Evolutionary conservation across 2,329 filamentous ascomycete genomes (phyloP), one percentile per base, ranked within the genome.

Genomic region (Taxawa tesnikishii): DNA sequence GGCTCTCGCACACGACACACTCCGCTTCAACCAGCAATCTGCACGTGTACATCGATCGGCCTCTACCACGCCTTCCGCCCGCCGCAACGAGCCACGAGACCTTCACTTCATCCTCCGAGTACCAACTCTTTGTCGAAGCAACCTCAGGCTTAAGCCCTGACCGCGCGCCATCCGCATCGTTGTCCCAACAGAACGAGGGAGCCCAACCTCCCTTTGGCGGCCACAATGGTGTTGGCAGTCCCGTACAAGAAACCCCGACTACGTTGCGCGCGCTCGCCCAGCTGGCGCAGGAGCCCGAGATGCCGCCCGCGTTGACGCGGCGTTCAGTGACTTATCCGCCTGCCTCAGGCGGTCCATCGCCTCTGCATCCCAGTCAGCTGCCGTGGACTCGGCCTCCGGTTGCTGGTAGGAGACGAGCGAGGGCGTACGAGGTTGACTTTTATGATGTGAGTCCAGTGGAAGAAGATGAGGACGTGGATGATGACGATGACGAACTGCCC

Each of bases 401-500:
- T 8, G 19, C 19, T 8, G 19, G 19, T 23, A n/a, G 19, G 19
- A 23, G 19, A 3, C 19, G 2, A 8, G 19, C 19, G 19, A n/a
- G 19, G n/a, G 8, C 19, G 19, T 23, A 2, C n/a, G 19, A 3
- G n/a, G 19, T 2, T 23, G 19, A n/a, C 7, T 7, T 7, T 23
- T 8, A n/a, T 8, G 19, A 3, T 23, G 19, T 8, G 3, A 23
- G 8, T 8, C n/a, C 19, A 23, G n/a, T 8, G 19, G 3, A 23
- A 8, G 19, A n/a, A 23, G 19, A 23, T 23, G 19, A 8, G 8
- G n/a, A 8, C n/a, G 19, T 8, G 19, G 19, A 23, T 8, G 19
- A 23, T 23, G 19, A n/a, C 2, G 19, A 23, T n/a, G 55, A 66
- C 15, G 53, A 56, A 37, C 38, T 65, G 10, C 62, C 62, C 0